Evolutionary conservation across 1,139 yeast species (phyloP), one percentile per base, ranked within the genome.

Genomic region (Saccharomyces pastorianus): DNA sequence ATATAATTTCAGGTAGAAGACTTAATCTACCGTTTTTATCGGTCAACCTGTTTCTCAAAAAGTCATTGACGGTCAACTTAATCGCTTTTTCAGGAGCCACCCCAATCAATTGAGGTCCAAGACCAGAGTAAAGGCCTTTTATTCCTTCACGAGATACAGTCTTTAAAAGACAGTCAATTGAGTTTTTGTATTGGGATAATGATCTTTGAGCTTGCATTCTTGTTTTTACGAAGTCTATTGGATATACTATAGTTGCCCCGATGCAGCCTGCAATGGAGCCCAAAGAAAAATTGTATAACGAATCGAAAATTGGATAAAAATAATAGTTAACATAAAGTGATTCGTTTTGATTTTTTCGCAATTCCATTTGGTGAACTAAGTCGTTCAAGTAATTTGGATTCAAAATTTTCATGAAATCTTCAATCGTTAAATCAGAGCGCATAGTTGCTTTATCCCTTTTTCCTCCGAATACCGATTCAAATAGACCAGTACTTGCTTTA

Each of bases 21-120:
- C 88, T 76, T 59, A 91, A 80, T 52, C 76, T 71, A 7, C 84
- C 83, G 51, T 77, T 73, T 52, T 71, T 68, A 53, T 79, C 76
- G 28, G 89, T 79, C 61, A 95, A 84, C 57, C 83, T 77, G 49
- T 84, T 84, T 66, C 98, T 81, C 55, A 91, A 84, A 59, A 88
- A 76, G 69, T 93, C 99, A 72, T 93, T 93, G 51, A 93, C 96
- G 0, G 98, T 91, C 61, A 93, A 81, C 73, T 93, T 93, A 67
- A 93, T 93, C 51, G 98, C 99, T 76, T 93, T 93, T 72, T 93
- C 99, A 2, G 99, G 99, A 0, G 98, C 98, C 51, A 93, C 98
- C 60, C 99, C 99, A 48, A 93, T 83, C 64, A 93, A 76, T 72
- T 93, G 99, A 38, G 98, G 98, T 13, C 89, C 90, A 55, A 93